Evolutionary conservation across 202 grass and related monocot species (phyloP).

Genomic region (Saccharum hybrid): DNA sequence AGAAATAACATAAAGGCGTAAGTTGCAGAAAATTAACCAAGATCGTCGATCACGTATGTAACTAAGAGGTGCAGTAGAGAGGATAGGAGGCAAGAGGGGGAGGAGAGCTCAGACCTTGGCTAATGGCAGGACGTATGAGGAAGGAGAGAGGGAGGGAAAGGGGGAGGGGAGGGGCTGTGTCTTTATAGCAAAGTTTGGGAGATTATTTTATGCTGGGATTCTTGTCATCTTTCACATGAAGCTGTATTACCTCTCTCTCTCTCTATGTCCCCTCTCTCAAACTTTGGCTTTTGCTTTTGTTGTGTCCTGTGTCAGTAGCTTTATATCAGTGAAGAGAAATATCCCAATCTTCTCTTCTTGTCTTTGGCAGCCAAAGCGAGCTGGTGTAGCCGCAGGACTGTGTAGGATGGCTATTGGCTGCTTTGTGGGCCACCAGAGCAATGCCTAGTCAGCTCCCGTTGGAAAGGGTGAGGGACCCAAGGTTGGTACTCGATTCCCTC

Average conservation of each 20-base stretch:
- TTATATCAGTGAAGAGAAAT: slow-evolving; percentile 66
- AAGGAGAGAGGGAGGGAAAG: slow-evolving; percentile 57
- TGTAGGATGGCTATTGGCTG: slow-evolving; percentile 52
- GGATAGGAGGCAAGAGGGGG: background rate
- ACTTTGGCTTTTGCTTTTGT: slow-evolving; percentile 58
- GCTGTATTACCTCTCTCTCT: slow-evolving; percentile 35
- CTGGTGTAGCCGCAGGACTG: slow-evolving; percentile 36
- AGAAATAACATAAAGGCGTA: slow-evolving; percentile 31
- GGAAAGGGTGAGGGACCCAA: slow-evolving; percentile 69
- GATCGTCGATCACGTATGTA: slow-evolving; percentile 12
- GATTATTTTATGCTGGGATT: slow-evolving; percentile 60
- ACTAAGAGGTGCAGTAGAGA: slow-evolving; percentile 19
- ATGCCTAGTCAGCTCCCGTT: slow-evolving; percentile 58
- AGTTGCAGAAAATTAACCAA: slow-evolving; percentile 34
- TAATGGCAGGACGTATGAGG: slow-evolving; percentile 43
- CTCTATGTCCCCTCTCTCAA: slow-evolving; percentile 19
- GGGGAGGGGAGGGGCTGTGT: slow-evolving; percentile 32
- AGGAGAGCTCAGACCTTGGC: slow-evolving; percentile 27
- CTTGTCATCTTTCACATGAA: slow-evolving; percentile 60
- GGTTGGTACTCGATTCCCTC: slow-evolving; percentile 63
- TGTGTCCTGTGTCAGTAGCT: slow-evolving; percentile 61
- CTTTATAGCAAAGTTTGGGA: slow-evolving; percentile 67
- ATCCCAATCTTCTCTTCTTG: slow-evolving; percentile 79
- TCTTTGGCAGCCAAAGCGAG: slow-evolving; percentile 70
- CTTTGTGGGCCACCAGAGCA: slow-evolving; percentile 42